Percentiles rank a stretch among this genome's conserved stretches.
Evolutionary conservation across 495 filamentous ascomycete genomes (phyloP).

Genomic region (Friedmanniomyces simplex): DNA sequence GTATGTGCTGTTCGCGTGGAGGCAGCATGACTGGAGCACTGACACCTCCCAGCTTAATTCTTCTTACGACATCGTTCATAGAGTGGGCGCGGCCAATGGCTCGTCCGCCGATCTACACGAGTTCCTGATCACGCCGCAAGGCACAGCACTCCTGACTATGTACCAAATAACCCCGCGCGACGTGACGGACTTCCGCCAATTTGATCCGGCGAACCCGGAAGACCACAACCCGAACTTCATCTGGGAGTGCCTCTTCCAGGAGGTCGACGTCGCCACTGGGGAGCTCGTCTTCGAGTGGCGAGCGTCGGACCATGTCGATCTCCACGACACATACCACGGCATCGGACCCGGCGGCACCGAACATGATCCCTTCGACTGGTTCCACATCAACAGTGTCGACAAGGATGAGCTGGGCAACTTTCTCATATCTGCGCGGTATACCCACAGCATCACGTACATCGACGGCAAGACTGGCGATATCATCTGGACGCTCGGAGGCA

Average conservation of each 20-base stretch:
- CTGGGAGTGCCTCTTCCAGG: constrained; percentile 24
- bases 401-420: constrained; percentile 25
- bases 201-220: not conserved
- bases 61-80: constrained; percentile 8
- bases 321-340: constrained; percentile 20
- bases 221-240: constrained; percentile 15
- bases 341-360: constrained; percentile 2
- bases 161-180: constrained; percentile 8
- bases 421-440: constrained; percentile 21
- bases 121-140: constrained; percentile 12
- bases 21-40: no score
- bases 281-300: constrained; percentile 33
- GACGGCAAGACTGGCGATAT: constrained; percentile 17
- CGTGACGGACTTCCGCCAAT: not conserved
- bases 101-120: constrained; percentile 14
- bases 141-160: constrained; percentile 25
- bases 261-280: constrained; percentile 21
- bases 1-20: not conserved
- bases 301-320: constrained; percentile 29
- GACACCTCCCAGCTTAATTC: not conserved
- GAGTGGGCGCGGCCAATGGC: not conserved
- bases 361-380: constrained; percentile 22
- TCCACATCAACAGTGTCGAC: constrained; percentile 27
- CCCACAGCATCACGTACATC: constrained; percentile 20
- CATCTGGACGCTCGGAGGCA: constrained; percentile 25